phyloP scores from a whole-genome alignment of 768 basidiomycete genomes.

The Lactarius indigo region DNA sequence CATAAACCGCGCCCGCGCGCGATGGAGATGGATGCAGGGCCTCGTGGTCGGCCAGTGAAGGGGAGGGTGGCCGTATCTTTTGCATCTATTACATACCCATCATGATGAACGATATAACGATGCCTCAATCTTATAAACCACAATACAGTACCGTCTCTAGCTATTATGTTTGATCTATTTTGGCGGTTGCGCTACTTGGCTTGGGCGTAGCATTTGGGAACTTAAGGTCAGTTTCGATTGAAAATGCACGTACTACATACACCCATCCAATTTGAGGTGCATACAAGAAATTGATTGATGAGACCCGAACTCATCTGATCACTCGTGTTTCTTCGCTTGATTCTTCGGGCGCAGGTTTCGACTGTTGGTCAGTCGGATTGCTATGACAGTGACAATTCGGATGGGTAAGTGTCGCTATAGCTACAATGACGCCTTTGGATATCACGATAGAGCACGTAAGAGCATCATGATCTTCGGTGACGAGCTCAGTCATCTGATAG shows the following conservation, averaged over 20 bases:
- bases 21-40: conserved; percentile 15
- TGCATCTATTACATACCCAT: conserved; percentile 11
- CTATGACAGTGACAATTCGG: neutral
- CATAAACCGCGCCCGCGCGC: neutral
- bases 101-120: conserved; percentile 12
- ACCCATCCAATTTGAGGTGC: neutral
- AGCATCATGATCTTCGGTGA: neutral
- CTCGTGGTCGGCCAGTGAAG: neutral
- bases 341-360: neutral
- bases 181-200: neutral
- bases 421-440: neutral
- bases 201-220: neutral
- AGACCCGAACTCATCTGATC: neutral
- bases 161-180: neutral
- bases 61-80: neutral
- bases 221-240: neutral
- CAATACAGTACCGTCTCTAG: neutral
- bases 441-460: neutral
- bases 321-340: neutral
- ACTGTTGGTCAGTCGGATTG: neutral
- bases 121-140: conserved; percentile 9
- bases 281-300: neutral
- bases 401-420: neutral
- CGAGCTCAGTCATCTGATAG: neutral
- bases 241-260: neutral